A percentile compares a stretch with the other conserved stretches of the same genome.
Evolutionary conservation across 345 rosid genomes (phyloP).

Genomic region (Lepidium sativum): DNA sequence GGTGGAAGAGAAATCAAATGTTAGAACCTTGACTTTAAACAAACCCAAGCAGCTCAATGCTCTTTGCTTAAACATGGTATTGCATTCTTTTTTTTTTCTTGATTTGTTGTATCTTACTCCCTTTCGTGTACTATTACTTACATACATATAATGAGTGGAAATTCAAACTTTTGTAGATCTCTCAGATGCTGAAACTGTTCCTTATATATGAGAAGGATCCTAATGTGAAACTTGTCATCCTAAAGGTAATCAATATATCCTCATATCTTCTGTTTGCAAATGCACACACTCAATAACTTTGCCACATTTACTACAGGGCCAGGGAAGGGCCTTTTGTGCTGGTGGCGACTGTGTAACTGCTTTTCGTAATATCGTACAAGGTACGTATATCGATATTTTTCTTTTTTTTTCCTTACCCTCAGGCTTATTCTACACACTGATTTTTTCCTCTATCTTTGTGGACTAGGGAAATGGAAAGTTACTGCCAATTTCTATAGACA

Average conservation of each 20-base stretch:
- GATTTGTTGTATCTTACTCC: background rate
- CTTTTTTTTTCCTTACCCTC: background rate
- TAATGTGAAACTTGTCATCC: slow-evolving; percentile 50
- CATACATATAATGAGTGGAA: background rate
- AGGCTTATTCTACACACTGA: background rate
- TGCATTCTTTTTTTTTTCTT: background rate
- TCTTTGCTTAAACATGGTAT: slow-evolving; percentile 48
- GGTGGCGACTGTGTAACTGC: slow-evolving; percentile 73
- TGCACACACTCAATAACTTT: background rate
- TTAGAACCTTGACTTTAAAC: slow-evolving; percentile 55
- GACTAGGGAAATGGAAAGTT: slow-evolving; percentile 47
- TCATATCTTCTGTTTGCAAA: background rate
- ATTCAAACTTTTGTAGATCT: slow-evolving; percentile 29
- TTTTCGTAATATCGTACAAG: slow-evolving; percentile 29
- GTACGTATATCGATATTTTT: background rate
- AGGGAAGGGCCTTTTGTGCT: slow-evolving; percentile 75
- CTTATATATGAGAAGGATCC: slow-evolving; percentile 48
- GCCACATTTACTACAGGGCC: slow-evolving; percentile 31
- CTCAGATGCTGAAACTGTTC: slow-evolving; percentile 51
- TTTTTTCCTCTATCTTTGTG: background rate
- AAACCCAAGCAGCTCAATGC: slow-evolving; percentile 73
- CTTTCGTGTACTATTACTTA: background rate
- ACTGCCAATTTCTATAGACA: slow-evolving; percentile 33
- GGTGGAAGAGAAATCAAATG: slow-evolving; percentile 44
- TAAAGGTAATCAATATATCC: slow-evolving; percentile 44